Evolutionary conservation across 306 rosid species (phyloP).

Genomic region (Corylus heterophylla): DNA sequence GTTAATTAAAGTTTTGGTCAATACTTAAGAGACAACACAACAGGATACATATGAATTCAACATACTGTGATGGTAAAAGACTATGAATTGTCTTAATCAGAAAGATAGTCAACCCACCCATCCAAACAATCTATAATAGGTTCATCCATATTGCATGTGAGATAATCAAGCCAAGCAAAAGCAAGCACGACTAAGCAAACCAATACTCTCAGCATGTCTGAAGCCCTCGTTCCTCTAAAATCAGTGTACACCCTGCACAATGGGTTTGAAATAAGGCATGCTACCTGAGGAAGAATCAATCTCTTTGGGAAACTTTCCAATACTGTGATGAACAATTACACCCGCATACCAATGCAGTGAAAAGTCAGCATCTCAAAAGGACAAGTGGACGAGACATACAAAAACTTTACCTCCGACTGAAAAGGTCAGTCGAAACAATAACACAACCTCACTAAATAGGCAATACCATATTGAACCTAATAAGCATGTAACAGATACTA

Average conservation of each 20-base stretch:
- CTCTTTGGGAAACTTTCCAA: not conserved
- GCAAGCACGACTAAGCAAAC: not conserved
- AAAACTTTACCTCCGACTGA: not conserved
- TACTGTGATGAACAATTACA: not conserved
- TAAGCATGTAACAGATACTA: not conserved
- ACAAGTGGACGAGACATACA: not conserved
- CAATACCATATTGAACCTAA: not conserved
- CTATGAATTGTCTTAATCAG: not conserved
- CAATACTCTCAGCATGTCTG: not conserved
- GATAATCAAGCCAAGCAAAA: not conserved
- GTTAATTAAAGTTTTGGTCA: not conserved
- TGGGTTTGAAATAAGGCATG: not conserved
- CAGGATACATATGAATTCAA: not conserved
- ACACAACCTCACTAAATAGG: not conserved
- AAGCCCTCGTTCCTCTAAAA: not conserved
- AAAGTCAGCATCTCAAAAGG: not conserved
- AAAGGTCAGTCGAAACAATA: not conserved
- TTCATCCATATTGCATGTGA: not conserved
- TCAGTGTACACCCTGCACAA: not conserved
- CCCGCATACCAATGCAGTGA: not conserved
- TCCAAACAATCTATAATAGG: not conserved
- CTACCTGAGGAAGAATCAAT: not conserved
- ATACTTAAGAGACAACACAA: not conserved
- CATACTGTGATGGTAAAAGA: not conserved
- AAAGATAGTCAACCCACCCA: not conserved